Percentiles rank a stretch among this genome's conserved stretches.
phyloP scores from a whole-genome alignment of 176 grass and related monocot species.

The Tuctoria greenei region DNA sequence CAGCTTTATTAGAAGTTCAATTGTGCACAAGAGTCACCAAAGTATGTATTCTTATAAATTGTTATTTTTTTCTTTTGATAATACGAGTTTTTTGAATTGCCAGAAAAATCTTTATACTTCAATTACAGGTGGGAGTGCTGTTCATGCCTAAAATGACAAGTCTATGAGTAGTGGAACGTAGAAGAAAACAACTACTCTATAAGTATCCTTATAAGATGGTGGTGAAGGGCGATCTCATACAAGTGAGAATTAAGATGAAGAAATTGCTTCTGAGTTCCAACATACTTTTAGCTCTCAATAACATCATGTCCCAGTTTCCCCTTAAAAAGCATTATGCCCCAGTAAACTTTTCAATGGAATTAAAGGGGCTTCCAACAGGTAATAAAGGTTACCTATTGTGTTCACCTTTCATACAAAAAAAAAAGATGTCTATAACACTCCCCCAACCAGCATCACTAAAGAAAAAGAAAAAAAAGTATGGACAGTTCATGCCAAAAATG shows the following conservation, averaged over 20 bases:
- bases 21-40: neutral
- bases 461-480: neutral
- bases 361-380: slow-evolving; percentile 11
- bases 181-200: slow-evolving; percentile 20
- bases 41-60: neutral
- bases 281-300: slow-evolving; percentile 5
- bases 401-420: neutral
- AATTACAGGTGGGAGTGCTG: neutral
- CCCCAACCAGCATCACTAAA: neutral
- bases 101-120: neutral
- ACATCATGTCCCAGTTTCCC: neutral
- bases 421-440: neutral
- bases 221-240: neutral
- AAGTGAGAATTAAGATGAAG: neutral
- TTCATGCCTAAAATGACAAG: slow-evolving; percentile 5
- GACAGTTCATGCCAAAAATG: slow-evolving; percentile 9
- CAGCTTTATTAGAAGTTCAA: neutral
- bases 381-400: neutral
- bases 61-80: slow-evolving; percentile 5
- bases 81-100: neutral
- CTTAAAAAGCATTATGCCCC: neutral
- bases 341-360: neutral
- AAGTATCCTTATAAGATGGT: slow-evolving; percentile 1
- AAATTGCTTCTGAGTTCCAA: neutral
- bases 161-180: neutral